These are phyloP conservation scores for Acer saccharum DNA, from an alignment of 345 rosid species.

Conservation along the genomic window DNA sequence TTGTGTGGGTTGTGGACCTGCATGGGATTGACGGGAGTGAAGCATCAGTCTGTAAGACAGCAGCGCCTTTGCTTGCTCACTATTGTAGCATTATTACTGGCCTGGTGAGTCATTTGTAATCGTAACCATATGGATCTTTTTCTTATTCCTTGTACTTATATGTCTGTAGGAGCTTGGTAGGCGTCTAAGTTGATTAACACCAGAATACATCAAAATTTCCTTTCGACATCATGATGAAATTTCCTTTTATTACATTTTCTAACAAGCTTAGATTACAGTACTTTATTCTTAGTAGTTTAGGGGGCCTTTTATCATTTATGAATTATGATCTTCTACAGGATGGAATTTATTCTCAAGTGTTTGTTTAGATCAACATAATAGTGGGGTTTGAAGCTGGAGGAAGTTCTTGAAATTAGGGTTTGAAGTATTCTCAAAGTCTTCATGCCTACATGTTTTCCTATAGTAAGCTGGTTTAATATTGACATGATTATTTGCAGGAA, in stretches of 20 bases:
- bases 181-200: background rate
- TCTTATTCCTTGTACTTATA: background rate
- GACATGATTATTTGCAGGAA: conserved; percentile 50
- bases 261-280: background rate
- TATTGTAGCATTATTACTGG: conserved; percentile 96
- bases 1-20: conserved; percentile 79
- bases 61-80: conserved; percentile 76
- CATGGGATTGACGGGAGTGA: conserved; percentile 43
- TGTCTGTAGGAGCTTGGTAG: background rate
- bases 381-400: background rate
- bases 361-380: background rate
- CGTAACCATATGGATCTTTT: background rate
- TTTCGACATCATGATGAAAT: background rate
- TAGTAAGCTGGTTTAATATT: conserved; percentile 1
- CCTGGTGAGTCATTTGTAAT: conserved; percentile 44
- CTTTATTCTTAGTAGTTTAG: background rate
- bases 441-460: background rate
- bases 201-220: background rate
- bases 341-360: background rate
- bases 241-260: background rate
- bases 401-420: background rate
- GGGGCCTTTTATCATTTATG: background rate
- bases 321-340: background rate
- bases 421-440: background rate
- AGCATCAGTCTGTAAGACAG: conserved; percentile 49